phyloP scores from a whole-genome alignment of 2,329 filamentous ascomycete genomes.

The Rhynchosporium graminicola region DNA sequence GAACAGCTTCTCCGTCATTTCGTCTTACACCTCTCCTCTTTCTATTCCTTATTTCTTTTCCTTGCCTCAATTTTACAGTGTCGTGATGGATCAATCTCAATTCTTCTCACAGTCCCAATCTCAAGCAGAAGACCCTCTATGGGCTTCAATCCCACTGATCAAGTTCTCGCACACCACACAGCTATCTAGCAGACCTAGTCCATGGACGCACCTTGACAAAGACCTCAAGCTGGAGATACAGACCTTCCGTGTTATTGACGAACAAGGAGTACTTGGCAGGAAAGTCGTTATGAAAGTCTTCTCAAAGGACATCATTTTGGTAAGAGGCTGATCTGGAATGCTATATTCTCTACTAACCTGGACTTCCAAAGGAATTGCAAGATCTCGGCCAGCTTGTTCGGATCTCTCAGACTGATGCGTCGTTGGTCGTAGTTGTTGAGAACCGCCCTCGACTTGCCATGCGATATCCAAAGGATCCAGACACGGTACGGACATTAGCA shows the following conservation, averaged over 20 bases:
- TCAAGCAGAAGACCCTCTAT: conserved; percentile 26
- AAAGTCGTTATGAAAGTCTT: conserved; percentile 43
- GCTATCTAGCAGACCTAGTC: conserved; percentile 26
- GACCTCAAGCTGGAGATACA: conserved; percentile 36
- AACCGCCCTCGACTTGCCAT: conserved; percentile 41
- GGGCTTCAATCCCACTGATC: conserved; percentile 32
- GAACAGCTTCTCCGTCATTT: not conserved
- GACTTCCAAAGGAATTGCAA: conserved; percentile 36
- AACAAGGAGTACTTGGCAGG: conserved; percentile 27
- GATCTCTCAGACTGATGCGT: conserved; percentile 25
- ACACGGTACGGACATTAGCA: conserved; percentile 30
- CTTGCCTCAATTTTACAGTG: not conserved
- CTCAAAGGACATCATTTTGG: conserved; percentile 45
- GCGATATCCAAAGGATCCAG: conserved; percentile 38
- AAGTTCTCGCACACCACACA: conserved; percentile 39
- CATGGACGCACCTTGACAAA: conserved; percentile 38
- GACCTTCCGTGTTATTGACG: conserved; percentile 27
- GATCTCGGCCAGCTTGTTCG: conserved; percentile 35
- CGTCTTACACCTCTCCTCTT: not conserved
- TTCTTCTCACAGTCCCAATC: conserved; percentile 23
- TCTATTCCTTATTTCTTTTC: not conserved
- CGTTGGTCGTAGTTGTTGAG: conserved; percentile 39
- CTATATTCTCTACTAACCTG: conserved; percentile 10
- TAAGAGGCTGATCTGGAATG: conserved; percentile 33
- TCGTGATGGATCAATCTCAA: not conserved